These are phyloP conservation scores for Globomyces pollinis-pini DNA, from an alignment of 192 early-diverging fungal genomes.

Conservation along the genomic window DNA sequence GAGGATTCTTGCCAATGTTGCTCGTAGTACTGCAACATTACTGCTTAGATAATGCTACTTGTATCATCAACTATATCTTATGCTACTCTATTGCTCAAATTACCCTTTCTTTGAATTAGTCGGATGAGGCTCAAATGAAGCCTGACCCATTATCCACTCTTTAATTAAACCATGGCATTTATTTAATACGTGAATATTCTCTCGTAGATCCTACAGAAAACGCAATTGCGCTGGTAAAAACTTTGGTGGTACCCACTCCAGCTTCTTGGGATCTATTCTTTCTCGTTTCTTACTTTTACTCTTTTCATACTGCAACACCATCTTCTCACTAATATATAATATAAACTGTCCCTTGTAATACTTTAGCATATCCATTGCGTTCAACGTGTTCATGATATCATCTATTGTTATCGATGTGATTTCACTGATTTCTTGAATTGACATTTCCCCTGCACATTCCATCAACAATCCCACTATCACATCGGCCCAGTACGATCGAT, in stretches of 20 bases:
- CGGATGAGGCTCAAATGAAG: no score
- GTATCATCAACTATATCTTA: no score
- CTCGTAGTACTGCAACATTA: no score
- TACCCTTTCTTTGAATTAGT: no score
- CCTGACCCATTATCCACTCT: no score
- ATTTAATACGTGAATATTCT: no score
- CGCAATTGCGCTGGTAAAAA: conserved; percentile 41
- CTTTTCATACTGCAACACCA: conserved; percentile 73
- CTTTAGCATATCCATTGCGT: conserved; percentile 79
- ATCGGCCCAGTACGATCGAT: conserved; percentile 95
- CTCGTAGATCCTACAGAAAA: no score
- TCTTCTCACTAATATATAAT: conserved; percentile 79
- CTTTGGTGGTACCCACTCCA: conserved; percentile 45
- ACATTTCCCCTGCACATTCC: conserved; percentile 66
- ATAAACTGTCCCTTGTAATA: conserved; percentile 87
- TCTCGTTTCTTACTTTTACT: conserved; percentile 69
- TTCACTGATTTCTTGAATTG: conserved; percentile 82
- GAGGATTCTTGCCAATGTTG: no score
- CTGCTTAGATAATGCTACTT: no score
- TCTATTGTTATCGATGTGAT: conserved; percentile 77
- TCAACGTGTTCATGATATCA: conserved; percentile 88
- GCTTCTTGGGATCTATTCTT: conserved; percentile 67
- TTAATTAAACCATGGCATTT: no score
- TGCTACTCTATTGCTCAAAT: no score
- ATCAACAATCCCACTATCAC: conserved; percentile 71